Evolutionary conservation across 768 basidiomycete species (phyloP).

Genomic region (Leccinum subtestaceum): DNA sequence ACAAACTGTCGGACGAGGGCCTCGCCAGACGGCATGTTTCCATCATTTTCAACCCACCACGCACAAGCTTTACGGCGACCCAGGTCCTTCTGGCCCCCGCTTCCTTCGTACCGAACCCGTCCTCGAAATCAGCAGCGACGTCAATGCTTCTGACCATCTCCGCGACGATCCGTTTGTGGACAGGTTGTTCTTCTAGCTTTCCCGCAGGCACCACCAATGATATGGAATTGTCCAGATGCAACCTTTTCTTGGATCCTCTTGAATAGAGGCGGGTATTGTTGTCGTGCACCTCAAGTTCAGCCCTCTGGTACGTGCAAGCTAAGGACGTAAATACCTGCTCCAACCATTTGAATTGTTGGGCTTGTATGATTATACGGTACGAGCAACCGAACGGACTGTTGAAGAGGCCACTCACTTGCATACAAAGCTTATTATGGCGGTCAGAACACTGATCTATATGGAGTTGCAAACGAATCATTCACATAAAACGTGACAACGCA

Average conservation of each 20-base stretch:
- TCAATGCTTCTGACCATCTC: conserved; percentile 80
- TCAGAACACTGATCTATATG: neutral
- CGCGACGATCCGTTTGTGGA: conserved; percentile 62
- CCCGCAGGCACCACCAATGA: conserved; percentile 69
- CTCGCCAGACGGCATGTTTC: conserved; percentile 96
- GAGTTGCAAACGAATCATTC: neutral
- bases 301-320: neutral
- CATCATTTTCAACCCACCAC: conserved; percentile 77
- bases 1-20: conserved; percentile 89
- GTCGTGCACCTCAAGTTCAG: neutral
- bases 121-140: conserved; percentile 80
- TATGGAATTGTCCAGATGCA: conserved; percentile 74
- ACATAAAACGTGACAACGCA: neutral
- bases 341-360: conserved; percentile 96
- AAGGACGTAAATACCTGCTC: conserved; percentile 53
- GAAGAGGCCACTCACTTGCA: conserved; percentile 6
- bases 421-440: neutral
- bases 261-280: conserved; percentile 83
- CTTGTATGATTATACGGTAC: conserved; percentile 37
- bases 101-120: conserved; percentile 30
- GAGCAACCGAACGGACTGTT: neutral
- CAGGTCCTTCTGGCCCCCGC: conserved; percentile 58
- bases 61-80: conserved; percentile 82
- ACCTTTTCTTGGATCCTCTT: conserved; percentile 76
- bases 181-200: conserved; percentile 24